phyloP scores from a whole-genome alignment of 345 rosid species.

The Brassica carinata region DNA sequence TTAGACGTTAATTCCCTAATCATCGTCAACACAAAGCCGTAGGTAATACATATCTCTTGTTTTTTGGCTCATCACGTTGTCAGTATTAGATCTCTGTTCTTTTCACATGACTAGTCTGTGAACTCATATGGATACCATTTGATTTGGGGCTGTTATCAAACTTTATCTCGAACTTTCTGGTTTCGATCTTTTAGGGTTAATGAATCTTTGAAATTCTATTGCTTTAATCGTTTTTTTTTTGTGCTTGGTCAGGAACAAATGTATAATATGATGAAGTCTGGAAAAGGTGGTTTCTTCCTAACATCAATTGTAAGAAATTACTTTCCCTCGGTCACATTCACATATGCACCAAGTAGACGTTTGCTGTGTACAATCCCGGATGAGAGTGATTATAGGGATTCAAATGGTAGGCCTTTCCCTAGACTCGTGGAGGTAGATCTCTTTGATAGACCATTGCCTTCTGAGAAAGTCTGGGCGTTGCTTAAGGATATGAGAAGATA shows the following conservation, averaged over 20 bases:
- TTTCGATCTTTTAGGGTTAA: neutral
- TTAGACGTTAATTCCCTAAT: too few relatives aligned
- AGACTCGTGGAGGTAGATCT: neutral
- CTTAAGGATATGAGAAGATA: neutral
- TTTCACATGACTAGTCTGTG: too few relatives aligned
- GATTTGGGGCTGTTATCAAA: too few relatives aligned
- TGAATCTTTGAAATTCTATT: neutral
- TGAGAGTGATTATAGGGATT: too few relatives aligned
- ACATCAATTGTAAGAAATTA: neutral
- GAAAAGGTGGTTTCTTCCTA: neutral
- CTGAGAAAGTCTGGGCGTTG: neutral
- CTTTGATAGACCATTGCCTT: neutral
- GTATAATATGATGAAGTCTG: neutral
- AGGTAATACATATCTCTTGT: too few relatives aligned
- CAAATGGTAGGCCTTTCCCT: neutral
- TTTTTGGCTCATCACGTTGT: too few relatives aligned
- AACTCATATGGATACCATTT: too few relatives aligned
- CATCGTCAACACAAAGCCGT: too few relatives aligned
- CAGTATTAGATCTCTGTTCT: too few relatives aligned
- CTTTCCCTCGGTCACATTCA: neutral
- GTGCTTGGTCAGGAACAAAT: neutral
- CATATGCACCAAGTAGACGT: neutral
- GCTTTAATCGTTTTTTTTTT: neutral
- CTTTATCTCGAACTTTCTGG: neutral
- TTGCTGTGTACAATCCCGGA: neutral